Base-by-base conservation (phyloP, 306 rosid species). In the Pyrus communis region DNA sequence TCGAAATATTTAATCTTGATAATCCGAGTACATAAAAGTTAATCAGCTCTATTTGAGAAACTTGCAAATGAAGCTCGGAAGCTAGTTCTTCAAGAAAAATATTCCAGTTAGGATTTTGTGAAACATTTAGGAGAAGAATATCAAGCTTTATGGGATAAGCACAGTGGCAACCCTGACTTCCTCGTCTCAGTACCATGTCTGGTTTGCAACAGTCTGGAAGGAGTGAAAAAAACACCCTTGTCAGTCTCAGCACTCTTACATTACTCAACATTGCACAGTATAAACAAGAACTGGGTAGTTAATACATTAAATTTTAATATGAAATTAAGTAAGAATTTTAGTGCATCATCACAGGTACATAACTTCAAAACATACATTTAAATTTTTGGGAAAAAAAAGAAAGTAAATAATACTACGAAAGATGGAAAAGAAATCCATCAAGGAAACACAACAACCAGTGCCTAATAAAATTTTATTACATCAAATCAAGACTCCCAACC, bases 111-210 rank as follows among this genome's bases (percentile, higher is more conserved):
- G 88, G 85, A 78, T 84, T 92, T 82, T 82, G 89, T 25, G 99
- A 89, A 79, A 92, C 89, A 77, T 95, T 95, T 81, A 92, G 78
- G 64, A 95, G 97, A 40, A 92, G 96, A 74, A 95, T 90, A 79
- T 95, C 99, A 78, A 95, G 86, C 86, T 89, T 92, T 83, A 92
- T 82, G 57, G 99, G 99, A 91, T 92, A 95, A 57, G 87, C 97
- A 70, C 99, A 95, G 65, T 87, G 88, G 80, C 97, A 95, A 63
- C 74, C 76, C 63, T 33, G 84, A 82, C 87, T 89, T 70, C 86
- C 97, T 67, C 89, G 88, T 73, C 82, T 89, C 83, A 85, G 76
- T 75, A 92, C 96, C 97, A 81, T 92, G 85, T 84, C 89, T 70
- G 82, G 85, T 76, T 82, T 82, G 84, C 99, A 95, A 82, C 97